phyloP scores from a whole-genome alignment of 495 filamentous ascomycete genomes.

The Hyaloscypha finlandica region DNA sequence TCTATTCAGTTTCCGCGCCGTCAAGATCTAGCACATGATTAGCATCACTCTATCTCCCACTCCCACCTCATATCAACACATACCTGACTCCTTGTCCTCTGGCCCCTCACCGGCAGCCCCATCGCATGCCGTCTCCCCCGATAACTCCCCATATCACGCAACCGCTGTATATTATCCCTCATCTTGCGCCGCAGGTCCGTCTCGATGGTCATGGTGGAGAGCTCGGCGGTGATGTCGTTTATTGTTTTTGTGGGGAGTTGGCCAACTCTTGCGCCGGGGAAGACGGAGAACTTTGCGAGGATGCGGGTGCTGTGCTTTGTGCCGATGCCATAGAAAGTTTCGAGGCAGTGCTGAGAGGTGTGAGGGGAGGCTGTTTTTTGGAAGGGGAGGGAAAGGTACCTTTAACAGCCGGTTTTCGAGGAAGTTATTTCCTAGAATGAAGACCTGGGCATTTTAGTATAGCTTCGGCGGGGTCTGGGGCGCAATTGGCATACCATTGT shows the following conservation, averaged over 20 bases:
- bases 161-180: conserved; percentile 78
- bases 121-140: conserved; percentile 89
- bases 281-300: conserved; percentile 84
- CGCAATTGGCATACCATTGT: conserved; percentile 38
- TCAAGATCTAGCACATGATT: conserved; percentile 6
- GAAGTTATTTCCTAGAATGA: conserved; percentile 86
- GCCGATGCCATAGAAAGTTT: conserved; percentile 90
- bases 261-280: conserved; percentile 75
- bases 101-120: conserved; percentile 83
- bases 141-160: conserved; percentile 91
- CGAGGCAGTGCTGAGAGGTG: conserved; percentile 68
- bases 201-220: conserved; percentile 92
- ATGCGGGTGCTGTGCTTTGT: conserved; percentile 67
- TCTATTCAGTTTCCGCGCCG: conserved; percentile 10
- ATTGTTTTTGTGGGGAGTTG: conserved; percentile 70
- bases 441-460: conserved; percentile 55
- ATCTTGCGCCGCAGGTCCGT: conserved; percentile 79
- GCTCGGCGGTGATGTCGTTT: conserved; percentile 75
- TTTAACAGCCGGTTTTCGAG: conserved; percentile 77
- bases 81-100: conserved; percentile 81
- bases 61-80: conserved; percentile 27
- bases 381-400: conserved; percentile 46
- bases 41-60: neutral
- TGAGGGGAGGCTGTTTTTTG: neutral
- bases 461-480: conserved; percentile 15